Conservation (phyloP, 164 flowering plant genomes). For the Nelumbo lutea region DNA sequence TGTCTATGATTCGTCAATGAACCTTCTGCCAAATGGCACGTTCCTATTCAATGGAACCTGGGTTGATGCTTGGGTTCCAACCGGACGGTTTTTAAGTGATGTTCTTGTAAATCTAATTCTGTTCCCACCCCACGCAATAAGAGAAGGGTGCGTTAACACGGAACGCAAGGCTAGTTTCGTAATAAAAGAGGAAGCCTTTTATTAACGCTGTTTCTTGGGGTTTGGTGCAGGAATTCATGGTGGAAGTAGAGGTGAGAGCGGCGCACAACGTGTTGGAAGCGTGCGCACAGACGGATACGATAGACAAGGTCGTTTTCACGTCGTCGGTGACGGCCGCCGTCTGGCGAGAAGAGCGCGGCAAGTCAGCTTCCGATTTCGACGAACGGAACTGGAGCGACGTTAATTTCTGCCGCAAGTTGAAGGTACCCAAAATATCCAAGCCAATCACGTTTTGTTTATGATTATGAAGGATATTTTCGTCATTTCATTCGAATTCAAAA, state of each 20-base stretch:
- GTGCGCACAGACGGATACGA: constrained; percentile 69
- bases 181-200: no score
- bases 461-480: neutral
- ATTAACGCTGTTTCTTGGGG: no score
- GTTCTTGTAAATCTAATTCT: no score
- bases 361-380: constrained; percentile 32
- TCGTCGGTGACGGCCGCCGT: constrained; percentile 70
- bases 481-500: neutral
- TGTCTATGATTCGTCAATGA: no score
- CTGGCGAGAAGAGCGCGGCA: constrained; percentile 44
- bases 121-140: no score
- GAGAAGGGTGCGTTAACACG: no score
- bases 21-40: no score
- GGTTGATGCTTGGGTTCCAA: no score
- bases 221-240: constrained; percentile 50
- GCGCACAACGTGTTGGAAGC: constrained; percentile 87
- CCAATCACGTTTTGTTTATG: no score
- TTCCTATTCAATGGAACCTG: no score
- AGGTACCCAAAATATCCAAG: constrained; percentile 32
- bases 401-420: constrained; percentile 54
- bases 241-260: constrained; percentile 68
- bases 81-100: no score
- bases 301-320: constrained; percentile 73
- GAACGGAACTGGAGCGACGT: constrained; percentile 72
- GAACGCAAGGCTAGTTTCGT: no score